phyloP scores from a whole-genome alignment of 1,139 yeast genomes.

The Saccharomyces pastorianus region DNA sequence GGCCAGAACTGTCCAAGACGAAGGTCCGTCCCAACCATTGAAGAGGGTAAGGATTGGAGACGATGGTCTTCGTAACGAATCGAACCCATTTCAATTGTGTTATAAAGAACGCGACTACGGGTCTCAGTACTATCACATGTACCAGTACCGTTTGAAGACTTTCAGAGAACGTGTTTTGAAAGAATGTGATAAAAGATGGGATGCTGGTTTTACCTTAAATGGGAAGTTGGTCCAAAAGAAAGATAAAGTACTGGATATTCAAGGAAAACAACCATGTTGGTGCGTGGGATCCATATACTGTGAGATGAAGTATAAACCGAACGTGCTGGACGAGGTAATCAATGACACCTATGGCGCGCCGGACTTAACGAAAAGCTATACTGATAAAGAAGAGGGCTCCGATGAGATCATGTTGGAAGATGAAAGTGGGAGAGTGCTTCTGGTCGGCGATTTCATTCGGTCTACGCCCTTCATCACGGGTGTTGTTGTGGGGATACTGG shows the following conservation, averaged over 20 bases:
- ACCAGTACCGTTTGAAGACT: constrained; percentile 51
- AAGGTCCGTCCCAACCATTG: constrained; percentile 3
- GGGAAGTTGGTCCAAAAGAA: constrained; percentile 34
- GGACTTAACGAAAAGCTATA: constrained; percentile 37
- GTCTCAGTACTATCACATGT: constrained; percentile 68
- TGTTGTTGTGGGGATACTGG: constrained; percentile 72
- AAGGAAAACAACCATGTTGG: constrained; percentile 68
- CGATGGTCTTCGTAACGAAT: constrained; percentile 5
- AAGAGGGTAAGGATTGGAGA: constrained; percentile 13
- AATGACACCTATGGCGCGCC: constrained; percentile 38
- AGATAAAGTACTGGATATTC: constrained; percentile 70
- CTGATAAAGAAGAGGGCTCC: constrained; percentile 40
- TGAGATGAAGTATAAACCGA: constrained; percentile 78
- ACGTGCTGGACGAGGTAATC: constrained; percentile 74
- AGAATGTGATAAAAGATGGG: constrained; percentile 46
- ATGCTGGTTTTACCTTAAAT: constrained; percentile 38
- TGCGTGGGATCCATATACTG: constrained; percentile 84
- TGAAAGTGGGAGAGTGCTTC: constrained; percentile 78
- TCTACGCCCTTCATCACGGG: constrained; percentile 68
- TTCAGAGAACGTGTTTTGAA: constrained; percentile 49
- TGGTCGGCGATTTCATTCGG: constrained; percentile 57
- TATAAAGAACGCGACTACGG: constrained; percentile 44
- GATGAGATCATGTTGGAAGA: constrained; percentile 76
- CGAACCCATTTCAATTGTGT: constrained; percentile 24
- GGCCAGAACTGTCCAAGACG: constrained; percentile 7